Base-by-base conservation (phyloP, 2,329 filamentous ascomycete genomes). In the Purpureocillium lavendulum region DNA sequence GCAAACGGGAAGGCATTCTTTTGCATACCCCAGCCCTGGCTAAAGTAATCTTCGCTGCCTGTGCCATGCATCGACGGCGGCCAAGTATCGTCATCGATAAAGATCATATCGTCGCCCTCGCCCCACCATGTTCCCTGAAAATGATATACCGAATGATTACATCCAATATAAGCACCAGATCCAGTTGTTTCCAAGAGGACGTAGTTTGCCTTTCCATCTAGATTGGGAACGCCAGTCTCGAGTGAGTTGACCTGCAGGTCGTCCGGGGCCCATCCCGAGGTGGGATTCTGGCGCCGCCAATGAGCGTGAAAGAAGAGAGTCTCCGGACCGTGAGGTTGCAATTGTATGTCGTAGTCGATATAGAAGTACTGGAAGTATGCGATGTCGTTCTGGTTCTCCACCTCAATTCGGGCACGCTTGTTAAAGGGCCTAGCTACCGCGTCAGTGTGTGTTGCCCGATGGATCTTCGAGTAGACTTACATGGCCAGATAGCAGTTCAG, bases 331-430 rank as follows among this genome's bases (percentile, higher is more conserved):
- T 52, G 41, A 4, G 53, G 51, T 33, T 51, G 39, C 1, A 51
- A 39, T 29, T 49, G 47, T 3, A 60, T 48, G 40, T 59, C 56
- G 40, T 60, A 60, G 48, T 60, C 55, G 35, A 60, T 56, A 38
- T 59, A 60, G 43, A 60, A 60, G 40, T 59, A 60, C 36, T 60
- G 57, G 39, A 60, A 43, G 40, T 59, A 59, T 21, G 57, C 52
- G 10, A 53, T 41, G 26, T 58, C 50, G 44, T 50, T 51, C 39
- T 60, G 56, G 40, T 60, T 60, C 45, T 60, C 56, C 35, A 60
- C 50, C 41, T 60, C 57, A 36, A 60, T 57, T 28, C 57, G 54
- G 8, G 57, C 57, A 10, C 53, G 54, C 33, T 49, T 58, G 46
- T 60, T 59, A 46, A 60, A 60, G 3, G 57, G 57, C 34, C 34